Conservation (phyloP, 495 filamentous ascomycete genomes). For the Neurospora sp. region DNA sequence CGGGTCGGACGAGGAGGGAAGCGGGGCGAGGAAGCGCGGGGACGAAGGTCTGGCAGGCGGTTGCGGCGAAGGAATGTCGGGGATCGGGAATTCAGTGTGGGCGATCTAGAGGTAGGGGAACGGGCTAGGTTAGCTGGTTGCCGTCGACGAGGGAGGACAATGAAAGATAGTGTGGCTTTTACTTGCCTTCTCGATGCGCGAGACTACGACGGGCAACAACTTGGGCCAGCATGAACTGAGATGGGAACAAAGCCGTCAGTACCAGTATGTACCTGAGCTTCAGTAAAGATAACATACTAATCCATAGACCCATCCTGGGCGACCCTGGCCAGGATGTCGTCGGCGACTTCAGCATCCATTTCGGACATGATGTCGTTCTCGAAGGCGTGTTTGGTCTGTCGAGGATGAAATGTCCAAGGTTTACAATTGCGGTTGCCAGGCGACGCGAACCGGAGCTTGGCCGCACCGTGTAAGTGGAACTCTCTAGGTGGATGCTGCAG, state of each 20-base stretch:
- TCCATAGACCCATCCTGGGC: conserved; percentile 61
- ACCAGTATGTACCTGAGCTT: conserved; percentile 2
- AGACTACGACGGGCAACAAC: conserved; percentile 26
- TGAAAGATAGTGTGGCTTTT: background rate
- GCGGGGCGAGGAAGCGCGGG: conserved; percentile 33
- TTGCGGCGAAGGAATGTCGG: conserved; percentile 23
- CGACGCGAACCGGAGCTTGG: background rate
- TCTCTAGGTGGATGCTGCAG: background rate
- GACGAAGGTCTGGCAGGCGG: conserved; percentile 24
- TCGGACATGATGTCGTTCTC: conserved; percentile 18
- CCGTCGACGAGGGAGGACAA: background rate
- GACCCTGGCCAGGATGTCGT: conserved; percentile 52
- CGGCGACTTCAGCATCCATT: conserved; percentile 44
- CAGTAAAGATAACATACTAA: conserved; percentile 39
- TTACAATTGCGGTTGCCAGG: background rate
- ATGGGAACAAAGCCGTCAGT: background rate
- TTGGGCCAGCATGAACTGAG: conserved; percentile 31
- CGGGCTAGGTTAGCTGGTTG: background rate
- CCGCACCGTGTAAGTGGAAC: background rate
- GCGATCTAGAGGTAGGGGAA: conserved; percentile 22
- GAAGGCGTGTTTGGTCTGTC: conserved; percentile 1
- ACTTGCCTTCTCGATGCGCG: conserved; percentile 32
- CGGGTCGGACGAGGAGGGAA: conserved; percentile 36
- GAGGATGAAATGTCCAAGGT: conserved; percentile 1
- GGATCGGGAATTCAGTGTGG: conserved; percentile 35